Evolutionary conservation across 192 early-diverging fungal genomes (phyloP).

Genomic region (Coemansia sp.): DNA sequence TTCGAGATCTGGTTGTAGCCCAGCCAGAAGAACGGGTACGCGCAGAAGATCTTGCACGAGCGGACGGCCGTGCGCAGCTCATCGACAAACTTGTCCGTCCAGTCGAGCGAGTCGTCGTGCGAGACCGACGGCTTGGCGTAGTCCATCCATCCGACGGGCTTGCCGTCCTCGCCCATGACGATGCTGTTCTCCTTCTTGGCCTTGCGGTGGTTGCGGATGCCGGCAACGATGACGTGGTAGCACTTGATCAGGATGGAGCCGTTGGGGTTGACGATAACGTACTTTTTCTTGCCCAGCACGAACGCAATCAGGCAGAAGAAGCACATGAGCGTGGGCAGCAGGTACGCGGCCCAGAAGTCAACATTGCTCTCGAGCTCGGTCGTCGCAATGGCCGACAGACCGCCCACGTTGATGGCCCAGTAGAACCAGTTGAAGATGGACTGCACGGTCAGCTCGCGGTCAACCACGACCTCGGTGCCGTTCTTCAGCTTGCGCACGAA

Average conservation of each 20-base stretch:
- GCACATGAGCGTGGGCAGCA: slow-evolving; percentile 61
- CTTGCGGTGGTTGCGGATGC: slow-evolving; percentile 27
- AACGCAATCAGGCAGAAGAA: slow-evolving; percentile 56
- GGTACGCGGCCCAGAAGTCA: slow-evolving; percentile 58
- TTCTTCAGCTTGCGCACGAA: slow-evolving; percentile 59
- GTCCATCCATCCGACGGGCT: slow-evolving; percentile 51
- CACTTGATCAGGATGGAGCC: slow-evolving; percentile 58
- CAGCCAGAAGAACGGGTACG: slow-evolving; percentile 76
- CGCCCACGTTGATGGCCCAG: slow-evolving; percentile 65
- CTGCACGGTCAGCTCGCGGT: slow-evolving; percentile 69
- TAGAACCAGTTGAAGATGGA: slow-evolving; percentile 86
- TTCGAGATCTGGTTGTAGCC: slow-evolving; percentile 66
- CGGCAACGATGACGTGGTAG: slow-evolving; percentile 30
- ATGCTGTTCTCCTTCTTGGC: slow-evolving; percentile 35
- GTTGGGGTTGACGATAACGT: slow-evolving; percentile 55
- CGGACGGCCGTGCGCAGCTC: slow-evolving; percentile 60
- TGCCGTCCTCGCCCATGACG: slow-evolving; percentile 25
- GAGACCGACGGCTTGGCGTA: slow-evolving; percentile 59
- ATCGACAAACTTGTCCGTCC: slow-evolving; percentile 73
- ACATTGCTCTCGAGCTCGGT: slow-evolving; percentile 57
- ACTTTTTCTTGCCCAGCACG: slow-evolving; percentile 53
- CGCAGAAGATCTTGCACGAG: slow-evolving; percentile 68
- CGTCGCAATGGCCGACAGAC: slow-evolving; percentile 59
- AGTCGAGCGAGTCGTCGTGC: slow-evolving; percentile 32
- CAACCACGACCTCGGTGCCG: slow-evolving; percentile 62